Base-by-base conservation (phyloP, 148 eudicot genomes). In the Rhododendron ovatum region DNA sequence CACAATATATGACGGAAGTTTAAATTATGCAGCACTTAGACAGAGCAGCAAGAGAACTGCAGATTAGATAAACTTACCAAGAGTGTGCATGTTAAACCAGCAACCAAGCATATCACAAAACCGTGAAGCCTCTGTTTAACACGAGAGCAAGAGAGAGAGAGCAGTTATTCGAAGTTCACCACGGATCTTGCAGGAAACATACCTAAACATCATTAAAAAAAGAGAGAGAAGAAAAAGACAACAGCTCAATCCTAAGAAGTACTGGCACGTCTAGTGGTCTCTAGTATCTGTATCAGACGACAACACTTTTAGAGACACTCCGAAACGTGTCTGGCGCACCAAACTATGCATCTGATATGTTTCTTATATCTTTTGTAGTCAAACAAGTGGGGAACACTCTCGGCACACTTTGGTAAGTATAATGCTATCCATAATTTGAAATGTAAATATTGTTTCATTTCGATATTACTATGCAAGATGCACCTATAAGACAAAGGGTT, bases 1-100 rank as follows among this genome's bases (percentile, higher is more conserved):
- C 33, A 22, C 69, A 53, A 87, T 41, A 86, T 61, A 63, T 48
- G 33, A 87, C 4, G 51, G 26, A 76, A 82, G 20, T 39, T 74
- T 63, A 24, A 53, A 57, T 11, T 81, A 17, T 18, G 50, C 33
- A 57, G 14, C 76, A 86, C 39, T 73, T 37, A 79, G 50, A 22
- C 8, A 57, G 41, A 55, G 78, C 63, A 74, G 7, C 43, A 30
- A 41, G 5, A 43, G 37, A 82, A 61, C 53, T 24, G 39, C 22
- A 43, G 51, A 82, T 22, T 12, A 51, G 43, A 55, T 78, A 79
- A 86, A 89, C 99, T 90, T 91, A 96, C 99, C 99, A 96, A 87
- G 86, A 95, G 93, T 55, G 99, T 96, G 85, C 95, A 96, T 84
- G 96, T 87, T 59, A 96, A 82, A 84, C 99, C 99, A 83, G 98